Base-by-base conservation (phyloP, 805 yeast species). In the Pichia occidentalis region DNA sequence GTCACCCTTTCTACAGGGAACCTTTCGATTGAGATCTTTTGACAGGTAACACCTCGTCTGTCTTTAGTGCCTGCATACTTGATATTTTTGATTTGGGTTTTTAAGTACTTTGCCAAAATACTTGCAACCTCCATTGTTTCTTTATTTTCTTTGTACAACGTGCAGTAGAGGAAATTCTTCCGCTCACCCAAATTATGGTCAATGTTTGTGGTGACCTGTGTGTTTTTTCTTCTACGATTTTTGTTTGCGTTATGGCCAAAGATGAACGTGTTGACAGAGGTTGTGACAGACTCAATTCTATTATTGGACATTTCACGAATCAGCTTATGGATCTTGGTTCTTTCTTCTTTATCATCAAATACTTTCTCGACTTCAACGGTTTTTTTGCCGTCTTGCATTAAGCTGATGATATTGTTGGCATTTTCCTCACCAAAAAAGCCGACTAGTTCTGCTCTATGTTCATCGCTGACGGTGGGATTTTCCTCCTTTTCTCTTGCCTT, bases 61-160 rank as follows among this genome's bases (percentile, higher is more conserved):
- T 92, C 99, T 53, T 92, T 92, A 3, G 98, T 94, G 17, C 99
- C 99, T 0, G 97, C 95, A 58, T 79, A 86, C 36, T 85, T 70
- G 24, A 92, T 69, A 28, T 67, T 56, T 46, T 79, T 81, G 5
- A 80, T 66, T n/a, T 88, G 90, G 16, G 83, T 63, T 45, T 86
- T 73, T 46, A 92, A 65, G 44, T 85, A 72, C 54, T 81, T 81
- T 34, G 88, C 67, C 34, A 92, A 63, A 20, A 82, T 61, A 14
- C 77, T 71, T 1, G 92, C 92, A 11, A 85, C 92, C 62, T 92
- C 97, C 96, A 92, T 85, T 1, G 99, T 88, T 50, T 92, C 99
- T 56, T 88, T 84, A 63, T 92, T 92, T 56, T 92, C 97, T 58
- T 92, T 92, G 65, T 85, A 87, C 20, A 92, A 64, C 10, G 83